phyloP scores from a whole-genome alignment of 495 filamentous ascomycete genomes.

The Astrothelium subdiscretum region DNA sequence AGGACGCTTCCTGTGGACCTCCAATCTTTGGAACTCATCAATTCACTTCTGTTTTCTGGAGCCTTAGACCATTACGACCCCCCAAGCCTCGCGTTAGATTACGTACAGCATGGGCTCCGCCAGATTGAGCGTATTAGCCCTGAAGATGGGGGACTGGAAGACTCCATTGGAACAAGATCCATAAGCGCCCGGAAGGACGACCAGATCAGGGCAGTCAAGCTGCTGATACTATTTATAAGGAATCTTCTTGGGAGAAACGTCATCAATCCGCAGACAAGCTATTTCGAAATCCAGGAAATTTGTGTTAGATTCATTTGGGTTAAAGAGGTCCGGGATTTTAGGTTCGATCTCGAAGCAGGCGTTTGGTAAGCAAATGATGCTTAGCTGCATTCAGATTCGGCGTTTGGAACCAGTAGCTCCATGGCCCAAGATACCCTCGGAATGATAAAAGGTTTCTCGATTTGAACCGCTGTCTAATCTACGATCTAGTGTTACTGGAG shows the following conservation, averaged over 20 bases:
- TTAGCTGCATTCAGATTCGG: not conserved
- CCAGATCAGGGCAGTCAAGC: constrained; percentile 26
- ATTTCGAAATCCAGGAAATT: constrained; percentile 33
- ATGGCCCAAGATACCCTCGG: not conserved
- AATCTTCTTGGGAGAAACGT: constrained; percentile 25
- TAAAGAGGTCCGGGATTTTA: constrained; percentile 24
- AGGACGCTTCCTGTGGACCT: constrained; percentile 25
- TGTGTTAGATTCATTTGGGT: constrained; percentile 29
- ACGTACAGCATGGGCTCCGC: constrained; percentile 21
- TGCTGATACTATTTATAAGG: constrained; percentile 31
- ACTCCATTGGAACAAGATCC: not conserved
- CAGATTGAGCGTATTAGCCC: constrained; percentile 7
- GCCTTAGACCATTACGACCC: constrained; percentile 11
- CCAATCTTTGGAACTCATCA: constrained; percentile 27
- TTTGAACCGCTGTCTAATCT: too few relatives aligned
- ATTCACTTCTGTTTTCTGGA: constrained; percentile 20
- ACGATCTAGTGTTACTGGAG: too few relatives aligned
- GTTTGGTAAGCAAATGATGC: not conserved
- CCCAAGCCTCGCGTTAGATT: constrained; percentile 12
- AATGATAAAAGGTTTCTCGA: not conserved
- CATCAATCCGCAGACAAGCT: constrained; percentile 24
- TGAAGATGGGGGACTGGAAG: not conserved
- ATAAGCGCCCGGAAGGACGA: constrained; percentile 10
- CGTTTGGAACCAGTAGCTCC: not conserved
- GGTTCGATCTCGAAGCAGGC: not conserved